Evolutionary conservation across 2,329 filamentous ascomycete genomes (phyloP).

Genomic region (Chaetomiaceae sp.): DNA sequence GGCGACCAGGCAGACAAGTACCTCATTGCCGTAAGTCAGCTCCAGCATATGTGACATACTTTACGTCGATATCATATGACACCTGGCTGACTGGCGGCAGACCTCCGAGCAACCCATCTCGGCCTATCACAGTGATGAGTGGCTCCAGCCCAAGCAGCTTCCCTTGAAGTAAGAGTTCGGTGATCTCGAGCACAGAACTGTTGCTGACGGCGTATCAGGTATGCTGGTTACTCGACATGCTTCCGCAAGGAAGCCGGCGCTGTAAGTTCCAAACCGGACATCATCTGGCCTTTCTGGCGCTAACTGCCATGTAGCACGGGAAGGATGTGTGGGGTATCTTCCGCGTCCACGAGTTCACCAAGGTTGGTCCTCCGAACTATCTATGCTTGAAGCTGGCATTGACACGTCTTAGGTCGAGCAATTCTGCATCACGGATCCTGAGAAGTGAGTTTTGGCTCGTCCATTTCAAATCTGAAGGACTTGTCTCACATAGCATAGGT

Average conservation of each 20-base stretch:
- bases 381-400: not conserved
- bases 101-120: conserved; percentile 92
- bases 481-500: conserved; percentile 72
- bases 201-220: conserved; percentile 39
- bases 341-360: conserved; percentile 97
- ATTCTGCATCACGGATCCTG: conserved; percentile 39
- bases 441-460: conserved; percentile 48
- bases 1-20: conserved; percentile 86
- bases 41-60: no score
- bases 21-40: conserved; percentile 46
- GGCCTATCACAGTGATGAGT: conserved; percentile 88
- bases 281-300: no score
- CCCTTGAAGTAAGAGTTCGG: conserved; percentile 57
- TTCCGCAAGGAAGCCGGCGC: conserved; percentile 89
- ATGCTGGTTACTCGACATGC: conserved; percentile 88
- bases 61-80: not conserved
- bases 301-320: conserved; percentile 47
- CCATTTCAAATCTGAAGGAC: not conserved
- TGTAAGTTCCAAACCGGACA: no score
- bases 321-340: conserved; percentile 91
- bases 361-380: conserved; percentile 44
- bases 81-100: conserved; percentile 9
- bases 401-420: conserved; percentile 64
- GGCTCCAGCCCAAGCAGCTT: conserved; percentile 77
- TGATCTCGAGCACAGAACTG: no score